Conservation (phyloP, 257 asterid genomes). For the Solanum virginianum region DNA sequence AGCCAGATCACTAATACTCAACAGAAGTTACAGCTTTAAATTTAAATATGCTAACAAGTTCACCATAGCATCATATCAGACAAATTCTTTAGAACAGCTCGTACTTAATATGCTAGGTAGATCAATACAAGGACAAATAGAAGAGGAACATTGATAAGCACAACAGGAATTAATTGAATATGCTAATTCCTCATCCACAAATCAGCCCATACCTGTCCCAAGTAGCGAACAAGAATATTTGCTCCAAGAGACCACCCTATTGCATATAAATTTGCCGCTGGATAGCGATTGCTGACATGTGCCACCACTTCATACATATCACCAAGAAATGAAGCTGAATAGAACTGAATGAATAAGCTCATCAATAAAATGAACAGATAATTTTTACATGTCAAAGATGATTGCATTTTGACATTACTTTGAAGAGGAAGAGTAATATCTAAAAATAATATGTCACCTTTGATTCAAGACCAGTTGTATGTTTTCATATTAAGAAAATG, state of each 20-base stretch:
- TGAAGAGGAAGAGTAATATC: background rate
- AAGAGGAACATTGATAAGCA: background rate
- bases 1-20: background rate
- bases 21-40: background rate
- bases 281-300: slow-evolving; percentile 55
- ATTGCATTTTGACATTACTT: background rate
- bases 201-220: slow-evolving; percentile 50
- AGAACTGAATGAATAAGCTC: slow-evolving; percentile 57
- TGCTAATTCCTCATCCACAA: too few relatives aligned
- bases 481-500: background rate
- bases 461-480: background rate
- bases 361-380: background rate
- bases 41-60: background rate
- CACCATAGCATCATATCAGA: background rate
- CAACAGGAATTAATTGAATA: background rate
- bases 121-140: background rate
- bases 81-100: background rate
- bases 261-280: slow-evolving; percentile 71
- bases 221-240: slow-evolving; percentile 82
- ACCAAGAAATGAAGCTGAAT: slow-evolving; percentile 94
- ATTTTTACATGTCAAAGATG: background rate
- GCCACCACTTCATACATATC: slow-evolving; percentile 77
- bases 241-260: slow-evolving; percentile 98
- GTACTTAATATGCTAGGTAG: background rate
- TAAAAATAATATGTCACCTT: background rate